Base-by-base conservation (phyloP, 2,329 filamentous ascomycete genomes). In the Aspergillus spinulosporus region DNA sequence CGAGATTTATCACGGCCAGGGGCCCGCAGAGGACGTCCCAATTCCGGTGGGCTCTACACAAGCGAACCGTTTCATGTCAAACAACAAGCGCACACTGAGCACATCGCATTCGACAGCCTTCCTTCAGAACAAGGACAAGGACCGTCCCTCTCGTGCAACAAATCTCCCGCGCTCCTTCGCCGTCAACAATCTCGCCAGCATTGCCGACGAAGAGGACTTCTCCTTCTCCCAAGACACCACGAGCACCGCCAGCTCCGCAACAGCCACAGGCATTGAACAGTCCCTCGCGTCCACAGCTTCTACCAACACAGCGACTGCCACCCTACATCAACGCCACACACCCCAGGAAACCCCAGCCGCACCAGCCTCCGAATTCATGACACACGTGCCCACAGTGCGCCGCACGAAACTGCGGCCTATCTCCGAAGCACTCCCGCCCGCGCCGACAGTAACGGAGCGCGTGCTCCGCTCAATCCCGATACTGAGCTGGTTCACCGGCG, bases 341-440 rank as follows among this genome's bases (percentile, higher is more conserved):
- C 51, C 61, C 6, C 54, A 59, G 43, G 65, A 72, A 36, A 54
- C 70, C 60, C 66, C 77, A 67, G 67, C 71, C 11, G 67, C 75
- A 37, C 39, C 39, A 5, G 39, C 7, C 5, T 78, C 74, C 14
- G 75, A 78, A 54, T 78, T 73, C 64, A 79, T 78, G 75, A 73
- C 84, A 36, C 79, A 80, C 56, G 88, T 90, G 65, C 87, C 87
- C 3, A 84, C 82, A 1, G 88, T 88, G 32, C 83, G 85, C 49
- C 82, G 83, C 58, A 83, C 82, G 32, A 82, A 80, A 65, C 80
- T 92, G 40, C 81, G 88, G 36, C 85, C 88, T 1, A 83, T 88
- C 46, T 83, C 88, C 59, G 84, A 89, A 72, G 88, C 88, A 6
- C 79, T 91, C 29, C 82, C 88, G 11, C 88, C 88, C 2, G 85